Conservation (phyloP, 164 flowering plant genomes). For the Macadamia tetraphylla region DNA sequence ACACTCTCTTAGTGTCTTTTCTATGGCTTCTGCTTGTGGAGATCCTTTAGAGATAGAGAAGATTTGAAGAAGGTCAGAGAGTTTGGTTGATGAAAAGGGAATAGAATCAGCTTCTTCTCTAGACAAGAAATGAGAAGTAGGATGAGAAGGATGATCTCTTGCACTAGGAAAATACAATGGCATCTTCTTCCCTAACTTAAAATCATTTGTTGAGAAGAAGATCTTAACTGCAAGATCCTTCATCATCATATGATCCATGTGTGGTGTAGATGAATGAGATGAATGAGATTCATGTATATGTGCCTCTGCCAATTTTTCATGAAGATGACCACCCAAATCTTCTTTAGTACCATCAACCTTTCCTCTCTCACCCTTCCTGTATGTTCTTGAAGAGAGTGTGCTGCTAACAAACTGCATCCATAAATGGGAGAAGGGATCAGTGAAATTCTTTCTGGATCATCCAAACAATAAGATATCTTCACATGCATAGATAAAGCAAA, state of each 20-base stretch:
- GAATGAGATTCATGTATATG: too few relatives aligned
- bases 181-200: conserved; percentile 24
- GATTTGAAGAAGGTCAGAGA: conserved; percentile 29
- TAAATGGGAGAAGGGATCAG: too few relatives aligned
- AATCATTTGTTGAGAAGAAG: conserved; percentile 32
- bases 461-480: too few relatives aligned
- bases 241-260: neutral
- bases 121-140: conserved; percentile 31
- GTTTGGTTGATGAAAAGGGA: conserved; percentile 39
- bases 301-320: too few relatives aligned
- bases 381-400: too few relatives aligned
- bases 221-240: conserved; percentile 23
- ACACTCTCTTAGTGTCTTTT: conserved; percentile 43
- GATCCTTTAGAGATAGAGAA: conserved; percentile 36
- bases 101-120: conserved; percentile 38
- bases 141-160: conserved; percentile 11
- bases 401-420: too few relatives aligned
- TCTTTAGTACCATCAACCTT: too few relatives aligned
- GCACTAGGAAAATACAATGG: conserved; percentile 24
- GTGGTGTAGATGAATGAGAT: neutral
- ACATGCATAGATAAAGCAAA: too few relatives aligned
- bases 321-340: too few relatives aligned
- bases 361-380: too few relatives aligned
- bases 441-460: too few relatives aligned
- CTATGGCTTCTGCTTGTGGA: conserved; percentile 47